Conservation (phyloP, 306 rosid genomes). For the Clitoria ternatea region DNA sequence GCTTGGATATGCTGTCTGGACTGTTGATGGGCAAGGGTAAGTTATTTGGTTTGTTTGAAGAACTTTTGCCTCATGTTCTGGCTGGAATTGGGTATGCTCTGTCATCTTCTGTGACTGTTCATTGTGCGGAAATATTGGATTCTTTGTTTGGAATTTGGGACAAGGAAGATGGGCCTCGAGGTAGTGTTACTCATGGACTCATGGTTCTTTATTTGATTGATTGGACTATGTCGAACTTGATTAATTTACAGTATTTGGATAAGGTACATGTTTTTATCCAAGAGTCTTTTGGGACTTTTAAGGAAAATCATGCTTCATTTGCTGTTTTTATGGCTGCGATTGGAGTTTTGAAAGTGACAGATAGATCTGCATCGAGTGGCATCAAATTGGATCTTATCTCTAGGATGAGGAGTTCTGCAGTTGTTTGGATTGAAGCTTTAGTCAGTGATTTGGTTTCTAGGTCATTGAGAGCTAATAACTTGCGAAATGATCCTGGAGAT, state of each 20-base stretch:
- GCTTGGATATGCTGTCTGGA: conserved; percentile 49
- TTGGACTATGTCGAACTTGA: conserved; percentile 61
- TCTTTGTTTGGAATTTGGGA: conserved; percentile 67
- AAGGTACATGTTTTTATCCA: conserved; percentile 31
- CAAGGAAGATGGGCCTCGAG: conserved; percentile 46
- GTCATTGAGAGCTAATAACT: conserved; percentile 14
- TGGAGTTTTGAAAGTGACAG: conserved; percentile 60
- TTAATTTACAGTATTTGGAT: conserved; percentile 41
- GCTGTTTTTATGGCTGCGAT: conserved; percentile 74
- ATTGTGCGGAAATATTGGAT: conserved; percentile 45
- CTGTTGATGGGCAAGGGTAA: conserved; percentile 37
- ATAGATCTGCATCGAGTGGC: conserved; percentile 37
- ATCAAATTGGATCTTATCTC: conserved; percentile 34
- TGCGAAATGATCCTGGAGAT: conserved; percentile 21
- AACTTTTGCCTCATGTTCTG: conserved; percentile 53
- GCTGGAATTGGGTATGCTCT: conserved; percentile 90
- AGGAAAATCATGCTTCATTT: conserved; percentile 49
- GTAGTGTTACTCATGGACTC: conserved; percentile 51
- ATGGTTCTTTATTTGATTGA: conserved; percentile 76
- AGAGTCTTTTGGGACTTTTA: conserved; percentile 41
- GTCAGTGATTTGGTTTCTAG: conserved; percentile 42
- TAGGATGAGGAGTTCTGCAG: conserved; percentile 43
- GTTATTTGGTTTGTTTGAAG: conserved; percentile 34
- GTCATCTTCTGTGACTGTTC: conserved; percentile 51
- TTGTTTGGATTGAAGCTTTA: conserved; percentile 46